Evolutionary conservation across 768 basidiomycete genomes (phyloP).

Genomic region (Phanerochaete carnosa): DNA sequence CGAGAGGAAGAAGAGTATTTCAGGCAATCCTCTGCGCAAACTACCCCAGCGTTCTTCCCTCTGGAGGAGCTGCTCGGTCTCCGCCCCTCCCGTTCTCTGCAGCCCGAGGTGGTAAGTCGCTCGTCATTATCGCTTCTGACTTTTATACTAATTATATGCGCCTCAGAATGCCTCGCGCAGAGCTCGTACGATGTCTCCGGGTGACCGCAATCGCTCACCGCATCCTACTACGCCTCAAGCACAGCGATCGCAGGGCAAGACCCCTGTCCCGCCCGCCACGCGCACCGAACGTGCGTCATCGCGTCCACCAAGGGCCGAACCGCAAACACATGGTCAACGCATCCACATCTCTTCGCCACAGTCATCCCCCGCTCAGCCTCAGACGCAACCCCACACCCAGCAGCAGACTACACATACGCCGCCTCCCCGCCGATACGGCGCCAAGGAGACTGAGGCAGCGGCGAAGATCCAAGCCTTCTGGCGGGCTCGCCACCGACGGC

Average conservation of each 20-base stretch:
- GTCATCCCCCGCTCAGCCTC: conserved; percentile 1
- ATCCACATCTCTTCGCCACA: conserved; percentile 10
- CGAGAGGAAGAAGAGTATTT: conserved; percentile 21
- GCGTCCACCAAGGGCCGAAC: background rate
- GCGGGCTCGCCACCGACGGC: conserved; percentile 34
- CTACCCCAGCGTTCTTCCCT: conserved; percentile 8
- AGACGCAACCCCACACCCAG: background rate
- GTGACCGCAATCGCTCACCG: background rate
- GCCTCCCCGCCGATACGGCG: conserved; percentile 10
- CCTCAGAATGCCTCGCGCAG: conserved; percentile 5
- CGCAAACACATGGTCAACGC: background rate
- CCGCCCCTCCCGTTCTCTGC: conserved; percentile 1
- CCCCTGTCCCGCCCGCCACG: background rate
- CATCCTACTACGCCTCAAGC: conserved; percentile 7
- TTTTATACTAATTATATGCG: background rate
- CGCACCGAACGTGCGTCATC: background rate
- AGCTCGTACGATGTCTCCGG: conserved; percentile 13
- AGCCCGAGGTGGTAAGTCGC: conserved; percentile 2
- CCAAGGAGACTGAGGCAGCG: conserved; percentile 29
- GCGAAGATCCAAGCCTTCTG: conserved; percentile 44
- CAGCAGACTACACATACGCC: background rate
- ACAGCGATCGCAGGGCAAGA: conserved; percentile 1
- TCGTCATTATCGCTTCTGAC: background rate
- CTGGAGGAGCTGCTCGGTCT: conserved; percentile 19
- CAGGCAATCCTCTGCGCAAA: conserved; percentile 6